phyloP scores from a whole-genome alignment of 1,139 yeast genomes.

The Geotrichum restrictum region DNA sequence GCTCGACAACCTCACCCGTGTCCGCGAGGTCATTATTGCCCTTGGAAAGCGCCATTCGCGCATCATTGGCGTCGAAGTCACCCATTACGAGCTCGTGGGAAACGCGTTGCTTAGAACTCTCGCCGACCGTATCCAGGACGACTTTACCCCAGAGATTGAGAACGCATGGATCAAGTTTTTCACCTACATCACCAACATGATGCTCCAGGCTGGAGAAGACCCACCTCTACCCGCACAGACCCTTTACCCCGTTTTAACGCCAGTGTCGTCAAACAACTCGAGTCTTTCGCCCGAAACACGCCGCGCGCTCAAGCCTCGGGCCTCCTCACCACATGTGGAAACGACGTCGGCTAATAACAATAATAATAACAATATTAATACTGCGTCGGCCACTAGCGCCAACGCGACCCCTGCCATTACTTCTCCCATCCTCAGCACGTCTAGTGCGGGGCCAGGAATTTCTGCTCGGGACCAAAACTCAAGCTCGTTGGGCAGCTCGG shows the following conservation, averaged over 20 bases:
- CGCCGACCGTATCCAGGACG: constrained; percentile 57
- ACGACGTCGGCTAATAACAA: too few species aligned
- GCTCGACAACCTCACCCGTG: constrained; percentile 43
- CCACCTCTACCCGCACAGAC: constrained; percentile 41
- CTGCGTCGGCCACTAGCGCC: neutral
- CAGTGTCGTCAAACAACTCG: constrained; percentile 20
- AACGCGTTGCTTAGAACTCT: constrained; percentile 71
- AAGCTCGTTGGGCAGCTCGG: neutral
- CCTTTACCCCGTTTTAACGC: constrained; percentile 24
- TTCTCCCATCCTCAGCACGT: neutral
- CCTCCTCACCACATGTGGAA: constrained; percentile 4
- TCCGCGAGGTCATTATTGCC: constrained; percentile 59
- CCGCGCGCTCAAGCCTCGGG: constrained; percentile 24
- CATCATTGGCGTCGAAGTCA: constrained; percentile 68
- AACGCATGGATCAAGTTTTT: constrained; percentile 65
- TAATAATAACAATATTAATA: too few species aligned
- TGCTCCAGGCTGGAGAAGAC: constrained; percentile 63
- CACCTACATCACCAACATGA: constrained; percentile 56
- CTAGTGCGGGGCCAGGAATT: neutral
- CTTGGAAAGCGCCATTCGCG: constrained; percentile 75
- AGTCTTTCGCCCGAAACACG: constrained; percentile 16
- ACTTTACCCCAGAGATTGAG: constrained; percentile 48
- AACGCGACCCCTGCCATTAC: neutral
- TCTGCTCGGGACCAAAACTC: neutral
- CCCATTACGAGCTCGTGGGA: constrained; percentile 74